Percentiles rank a stretch among this genome's conserved stretches.
Conservation (phyloP, 805 yeast genomes). For the Candida krabiensis region DNA sequence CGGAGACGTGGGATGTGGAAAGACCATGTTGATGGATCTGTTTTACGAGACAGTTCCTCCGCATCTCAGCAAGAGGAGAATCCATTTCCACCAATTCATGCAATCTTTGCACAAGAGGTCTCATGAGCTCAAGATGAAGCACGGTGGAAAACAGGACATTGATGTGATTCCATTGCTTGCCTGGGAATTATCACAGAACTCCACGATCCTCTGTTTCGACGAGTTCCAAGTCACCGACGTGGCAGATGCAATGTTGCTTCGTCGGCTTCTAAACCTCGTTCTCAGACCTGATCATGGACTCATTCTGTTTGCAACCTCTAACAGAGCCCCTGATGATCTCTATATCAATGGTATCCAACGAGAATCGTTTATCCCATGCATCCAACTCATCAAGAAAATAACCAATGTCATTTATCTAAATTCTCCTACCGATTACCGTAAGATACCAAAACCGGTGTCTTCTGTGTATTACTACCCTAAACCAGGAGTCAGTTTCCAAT, state of each 20-base stretch:
- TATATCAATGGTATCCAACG: slow-evolving; percentile 95
- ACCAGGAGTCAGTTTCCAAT: slow-evolving; percentile 55
- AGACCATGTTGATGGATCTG: slow-evolving; percentile 96
- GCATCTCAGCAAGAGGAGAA: slow-evolving; percentile 72
- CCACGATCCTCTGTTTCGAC: slow-evolving; percentile 88
- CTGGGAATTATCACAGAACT: slow-evolving; percentile 70
- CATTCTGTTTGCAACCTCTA: slow-evolving; percentile 88
- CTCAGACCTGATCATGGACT: slow-evolving; percentile 77
- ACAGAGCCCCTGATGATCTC: slow-evolving; percentile 90
- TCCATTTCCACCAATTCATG: slow-evolving; percentile 98
- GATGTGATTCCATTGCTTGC: slow-evolving; percentile 87
- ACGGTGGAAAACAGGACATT: slow-evolving; percentile 62
- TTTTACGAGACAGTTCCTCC: slow-evolving; percentile 82
- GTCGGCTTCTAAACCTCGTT: slow-evolving; percentile 69
- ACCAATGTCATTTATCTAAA: slow-evolving; percentile 78
- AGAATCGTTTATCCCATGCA: slow-evolving; percentile 89
- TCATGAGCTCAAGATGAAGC: slow-evolving; percentile 67
- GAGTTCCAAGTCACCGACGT: slow-evolving; percentile 98
- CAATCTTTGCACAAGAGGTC: slow-evolving; percentile 86
- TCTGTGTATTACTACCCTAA: slow-evolving; percentile 76
- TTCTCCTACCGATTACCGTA: slow-evolving; percentile 93
- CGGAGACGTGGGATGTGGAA: slow-evolving; percentile 99
- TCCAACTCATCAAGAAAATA: slow-evolving; percentile 68
- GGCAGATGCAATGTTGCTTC: slow-evolving; percentile 95
- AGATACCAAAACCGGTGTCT: slow-evolving; percentile 78